A percentile compares a stretch with the other conserved stretches of the same genome.
Conservation (phyloP, 2,329 filamentous ascomycete species). For the Exophiala spinifera region DNA sequence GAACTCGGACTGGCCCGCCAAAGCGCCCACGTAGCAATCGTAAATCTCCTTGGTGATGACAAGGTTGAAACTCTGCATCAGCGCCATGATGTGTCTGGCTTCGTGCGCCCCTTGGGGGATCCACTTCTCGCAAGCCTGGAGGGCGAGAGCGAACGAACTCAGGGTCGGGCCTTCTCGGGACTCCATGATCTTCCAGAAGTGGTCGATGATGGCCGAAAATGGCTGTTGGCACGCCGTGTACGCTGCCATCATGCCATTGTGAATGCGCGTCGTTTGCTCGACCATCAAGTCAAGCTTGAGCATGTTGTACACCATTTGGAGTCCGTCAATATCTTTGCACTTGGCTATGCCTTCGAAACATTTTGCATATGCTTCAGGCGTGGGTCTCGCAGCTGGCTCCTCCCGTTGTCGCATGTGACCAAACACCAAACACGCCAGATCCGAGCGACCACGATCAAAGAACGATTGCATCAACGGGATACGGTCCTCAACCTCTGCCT, state of each 20-base stretch:
- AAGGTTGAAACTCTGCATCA: conserved; percentile 69
- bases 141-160: conserved; percentile 73
- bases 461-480: conserved; percentile 76
- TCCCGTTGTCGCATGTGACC: conserved; percentile 86
- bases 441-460: conserved; percentile 70
- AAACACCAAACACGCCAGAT: conserved; percentile 84
- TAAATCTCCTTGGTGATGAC: conserved; percentile 72
- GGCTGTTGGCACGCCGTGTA: conserved; percentile 69
- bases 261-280: conserved; percentile 69
- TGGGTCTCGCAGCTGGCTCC: conserved; percentile 62
- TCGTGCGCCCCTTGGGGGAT: conserved; percentile 43
- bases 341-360: conserved; percentile 73
- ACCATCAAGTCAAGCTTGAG: conserved; percentile 86
- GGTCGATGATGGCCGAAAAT: conserved; percentile 59
- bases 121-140: conserved; percentile 69
- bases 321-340: conserved; percentile 58
- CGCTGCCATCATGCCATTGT: conserved; percentile 84
- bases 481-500: conserved; percentile 62
- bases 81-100: conserved; percentile 52
- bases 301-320: conserved; percentile 84
- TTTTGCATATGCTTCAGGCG: conserved; percentile 68
- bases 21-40: conserved; percentile 70
- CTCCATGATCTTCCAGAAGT: conserved; percentile 82
- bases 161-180: conserved; percentile 84
- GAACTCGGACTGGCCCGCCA: conserved; percentile 69